Base-by-base conservation (phyloP, 1,139 yeast genomes). In the Suhomyces bokatorum region DNA sequence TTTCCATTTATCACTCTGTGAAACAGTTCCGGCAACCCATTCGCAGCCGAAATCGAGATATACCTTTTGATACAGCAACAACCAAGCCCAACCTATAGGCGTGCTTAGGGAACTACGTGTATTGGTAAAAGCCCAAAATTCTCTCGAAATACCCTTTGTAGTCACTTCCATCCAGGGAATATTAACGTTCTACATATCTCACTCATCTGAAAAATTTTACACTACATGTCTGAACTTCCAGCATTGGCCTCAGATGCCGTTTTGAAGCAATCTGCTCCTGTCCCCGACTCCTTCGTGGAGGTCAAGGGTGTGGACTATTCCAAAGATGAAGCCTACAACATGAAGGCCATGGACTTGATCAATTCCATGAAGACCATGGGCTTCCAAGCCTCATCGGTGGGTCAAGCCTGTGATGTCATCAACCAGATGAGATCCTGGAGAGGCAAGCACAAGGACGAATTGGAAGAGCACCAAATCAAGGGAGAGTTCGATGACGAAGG, bases 361-460 rank as follows among this genome's bases (percentile, higher is more conserved):
- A 74, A 73, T 31, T 80, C 95, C 33, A 93, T 95, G 99, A 80
- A 74, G 56, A 83, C 82, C 37, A 93, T 93, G 97, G 99, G 99
- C n/a, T 95, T 93, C 75, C 99, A 93, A 69, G 99, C 96, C 6
- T 80, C 91, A 15, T 78, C 95, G 3, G 77, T 93, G 36, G 84
- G 90, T 26, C 75, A 82, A 55, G 97, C 97, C 2, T 90, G 97
- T 63, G 95, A 88, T 24, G 87, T 93, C 54, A 89, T 93, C 50
- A 81, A 91, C 59, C 82, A 87, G 43, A 95, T 93, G 99, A 80
- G 96, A 66, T 49, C 70, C 14, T 93, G 98, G 98, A 81, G 91
- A 66, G 99, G 98, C 46, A 79, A 78, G 52, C 85, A 85, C 56
- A 75, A 64, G 40, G 79, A 77, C 44, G 81, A 78, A 44, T 69